phyloP scores from a whole-genome alignment of 306 rosid genomes.

The Citrullus colocynthis region DNA sequence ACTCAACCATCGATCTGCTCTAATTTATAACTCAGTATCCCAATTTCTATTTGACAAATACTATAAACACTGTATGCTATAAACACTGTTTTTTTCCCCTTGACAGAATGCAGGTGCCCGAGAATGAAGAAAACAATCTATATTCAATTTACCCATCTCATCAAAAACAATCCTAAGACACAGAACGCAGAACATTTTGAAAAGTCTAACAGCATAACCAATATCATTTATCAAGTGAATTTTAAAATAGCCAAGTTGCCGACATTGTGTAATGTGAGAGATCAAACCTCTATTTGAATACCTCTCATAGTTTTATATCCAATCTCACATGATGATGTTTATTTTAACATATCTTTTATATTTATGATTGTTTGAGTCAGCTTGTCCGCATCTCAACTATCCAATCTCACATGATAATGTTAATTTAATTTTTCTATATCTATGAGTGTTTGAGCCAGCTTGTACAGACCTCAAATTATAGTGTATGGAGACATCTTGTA shows the following conservation, averaged over 20 bases:
- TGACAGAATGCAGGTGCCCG: background rate
- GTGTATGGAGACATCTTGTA: too few species aligned
- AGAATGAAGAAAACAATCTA: background rate
- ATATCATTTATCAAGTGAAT: background rate
- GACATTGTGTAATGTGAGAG: background rate
- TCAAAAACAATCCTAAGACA: background rate
- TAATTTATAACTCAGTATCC: background rate
- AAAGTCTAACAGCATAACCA: background rate
- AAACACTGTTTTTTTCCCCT: background rate
- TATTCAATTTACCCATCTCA: background rate
- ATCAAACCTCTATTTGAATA: background rate
- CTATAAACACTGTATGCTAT: background rate
- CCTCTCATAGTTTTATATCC: background rate
- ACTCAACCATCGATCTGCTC: background rate
- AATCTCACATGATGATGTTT: background rate
- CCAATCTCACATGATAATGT: background rate
- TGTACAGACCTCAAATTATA: background rate
- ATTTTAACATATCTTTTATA: too few species aligned
- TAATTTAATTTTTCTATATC: background rate
- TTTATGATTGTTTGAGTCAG: background rate
- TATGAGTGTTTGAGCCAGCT: background rate
- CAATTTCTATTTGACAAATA: background rate
- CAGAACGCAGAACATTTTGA: background rate
- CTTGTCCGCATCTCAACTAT: background rate
- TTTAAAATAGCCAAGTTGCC: background rate